Conservation (phyloP, 495 filamentous ascomycete genomes). For the Xanthoparmelia taractica region DNA sequence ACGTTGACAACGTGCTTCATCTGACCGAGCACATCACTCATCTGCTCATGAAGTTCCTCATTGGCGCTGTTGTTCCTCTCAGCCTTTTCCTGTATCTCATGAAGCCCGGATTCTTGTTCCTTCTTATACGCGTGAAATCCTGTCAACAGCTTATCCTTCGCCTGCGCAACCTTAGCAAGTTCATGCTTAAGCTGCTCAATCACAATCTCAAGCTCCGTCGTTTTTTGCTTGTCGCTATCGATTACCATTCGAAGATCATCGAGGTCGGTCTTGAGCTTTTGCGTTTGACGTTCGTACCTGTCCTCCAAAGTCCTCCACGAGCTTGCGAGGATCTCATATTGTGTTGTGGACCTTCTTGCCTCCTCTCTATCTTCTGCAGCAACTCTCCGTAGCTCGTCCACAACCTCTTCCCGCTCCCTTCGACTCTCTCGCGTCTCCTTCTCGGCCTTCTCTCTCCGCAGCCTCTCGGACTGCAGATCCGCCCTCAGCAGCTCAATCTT, state of each 20-base stretch:
- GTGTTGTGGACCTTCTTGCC: constrained; percentile 43
- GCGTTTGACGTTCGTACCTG: constrained; percentile 45
- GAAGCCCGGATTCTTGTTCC: constrained; percentile 52
- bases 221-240: constrained; percentile 43
- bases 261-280: constrained; percentile 48
- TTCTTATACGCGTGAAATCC: constrained; percentile 56
- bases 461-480: constrained; percentile 58
- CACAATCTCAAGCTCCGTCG: constrained; percentile 55
- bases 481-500: constrained; percentile 67
- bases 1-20: constrained; percentile 63
- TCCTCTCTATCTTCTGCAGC: constrained; percentile 55
- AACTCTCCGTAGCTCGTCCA: constrained; percentile 48
- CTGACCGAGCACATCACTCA: constrained; percentile 55
- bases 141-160: constrained; percentile 51
- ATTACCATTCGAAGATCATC: constrained; percentile 36
- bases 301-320: constrained; percentile 59
- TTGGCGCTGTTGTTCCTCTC: constrained; percentile 47
- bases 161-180: constrained; percentile 47
- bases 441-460: constrained; percentile 57
- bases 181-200: constrained; percentile 64
- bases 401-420: constrained; percentile 50
- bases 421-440: constrained; percentile 52
- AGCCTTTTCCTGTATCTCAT: constrained; percentile 49
- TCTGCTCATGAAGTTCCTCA: constrained; percentile 48
- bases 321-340: constrained; percentile 64